These are phyloP conservation scores for Phytophthora pseudosyringae DNA, from an alignment of 352 stramenopile species.

Conservation along the genomic window DNA sequence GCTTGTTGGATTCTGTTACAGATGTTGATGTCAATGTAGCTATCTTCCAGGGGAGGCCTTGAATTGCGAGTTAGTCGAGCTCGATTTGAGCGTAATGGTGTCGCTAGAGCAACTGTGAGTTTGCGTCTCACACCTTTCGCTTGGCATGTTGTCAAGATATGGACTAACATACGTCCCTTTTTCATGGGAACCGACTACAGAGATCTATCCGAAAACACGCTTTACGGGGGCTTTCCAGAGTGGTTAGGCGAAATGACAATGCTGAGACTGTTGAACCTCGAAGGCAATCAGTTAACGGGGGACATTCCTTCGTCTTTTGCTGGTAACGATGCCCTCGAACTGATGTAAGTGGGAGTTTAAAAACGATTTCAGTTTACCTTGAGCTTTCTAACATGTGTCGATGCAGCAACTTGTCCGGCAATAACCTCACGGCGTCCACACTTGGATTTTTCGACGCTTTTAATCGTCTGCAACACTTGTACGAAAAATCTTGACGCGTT, in stretches of 20 bases:
- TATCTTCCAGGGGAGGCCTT: slow-evolving; percentile 61
- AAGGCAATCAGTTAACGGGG: slow-evolving; percentile 50
- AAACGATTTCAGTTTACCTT: background rate
- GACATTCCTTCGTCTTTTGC: slow-evolving; percentile 56
- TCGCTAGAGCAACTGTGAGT: slow-evolving; percentile 79
- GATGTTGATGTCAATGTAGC: slow-evolving; percentile 29
- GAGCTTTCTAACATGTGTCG: background rate
- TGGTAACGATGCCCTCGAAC: slow-evolving; percentile 66
- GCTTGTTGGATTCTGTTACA: background rate
- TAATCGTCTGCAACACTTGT: slow-evolving; percentile 48
- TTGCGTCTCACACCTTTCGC: background rate
- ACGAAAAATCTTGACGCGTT: slow-evolving; percentile 2
- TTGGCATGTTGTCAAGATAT: too few species aligned
- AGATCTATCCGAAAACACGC: slow-evolving; percentile 60
- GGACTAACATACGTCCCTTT: background rate
- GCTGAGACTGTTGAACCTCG: slow-evolving; percentile 68
- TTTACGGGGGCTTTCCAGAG: slow-evolving; percentile 56
- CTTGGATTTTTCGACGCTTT: slow-evolving; percentile 49
- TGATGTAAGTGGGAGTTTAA: slow-evolving; percentile 43
- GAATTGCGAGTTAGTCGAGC: slow-evolving; percentile 51
- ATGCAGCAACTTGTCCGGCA: slow-evolving; percentile 48
- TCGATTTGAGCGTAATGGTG: slow-evolving; percentile 71
- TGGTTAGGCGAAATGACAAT: slow-evolving; percentile 74
- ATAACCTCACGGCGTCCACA: slow-evolving; percentile 38
- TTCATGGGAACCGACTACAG: slow-evolving; percentile 26